phyloP scores from a whole-genome alignment of 192 early-diverging fungal species.

The Diversispora epigaea region DNA sequence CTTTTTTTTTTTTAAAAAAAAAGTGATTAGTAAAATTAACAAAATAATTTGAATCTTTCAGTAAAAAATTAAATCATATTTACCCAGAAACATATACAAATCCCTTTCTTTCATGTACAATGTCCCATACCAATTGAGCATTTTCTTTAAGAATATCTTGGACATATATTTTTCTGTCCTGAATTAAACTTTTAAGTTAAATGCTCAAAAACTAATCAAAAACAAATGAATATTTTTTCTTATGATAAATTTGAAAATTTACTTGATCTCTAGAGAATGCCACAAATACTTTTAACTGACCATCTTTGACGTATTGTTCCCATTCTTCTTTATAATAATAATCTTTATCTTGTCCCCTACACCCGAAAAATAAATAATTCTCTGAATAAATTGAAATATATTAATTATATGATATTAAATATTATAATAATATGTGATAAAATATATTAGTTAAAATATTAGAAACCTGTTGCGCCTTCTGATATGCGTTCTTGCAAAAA shows the following conservation, averaged over 20 bases:
- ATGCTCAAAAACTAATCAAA: neutral
- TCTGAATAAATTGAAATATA: slow-evolving; percentile 35
- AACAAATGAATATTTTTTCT: neutral
- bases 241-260: slow-evolving; percentile 31
- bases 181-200: slow-evolving; percentile 34
- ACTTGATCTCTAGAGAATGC: slow-evolving; percentile 90
- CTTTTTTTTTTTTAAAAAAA: slow-evolving; percentile 36
- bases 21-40: neutral
- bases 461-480: slow-evolving; percentile 43
- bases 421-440: too few relatives aligned
- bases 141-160: slow-evolving; percentile 70
- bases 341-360: slow-evolving; percentile 68
- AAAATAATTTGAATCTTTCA: neutral
- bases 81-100: slow-evolving; percentile 75
- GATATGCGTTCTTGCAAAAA: slow-evolving; percentile 62
- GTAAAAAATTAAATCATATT: neutral
- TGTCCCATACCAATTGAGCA: slow-evolving; percentile 59
- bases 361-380: slow-evolving; percentile 86
- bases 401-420: neutral
- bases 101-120: slow-evolving; percentile 57
- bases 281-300: slow-evolving; percentile 59
- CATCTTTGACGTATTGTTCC: slow-evolving; percentile 48
- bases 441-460: neutral
- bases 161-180: slow-evolving; percentile 78
- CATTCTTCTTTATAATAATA: slow-evolving; percentile 74